Base-by-base conservation (phyloP, 2,329 filamentous ascomycete species). In the Cercospora canescens region DNA sequence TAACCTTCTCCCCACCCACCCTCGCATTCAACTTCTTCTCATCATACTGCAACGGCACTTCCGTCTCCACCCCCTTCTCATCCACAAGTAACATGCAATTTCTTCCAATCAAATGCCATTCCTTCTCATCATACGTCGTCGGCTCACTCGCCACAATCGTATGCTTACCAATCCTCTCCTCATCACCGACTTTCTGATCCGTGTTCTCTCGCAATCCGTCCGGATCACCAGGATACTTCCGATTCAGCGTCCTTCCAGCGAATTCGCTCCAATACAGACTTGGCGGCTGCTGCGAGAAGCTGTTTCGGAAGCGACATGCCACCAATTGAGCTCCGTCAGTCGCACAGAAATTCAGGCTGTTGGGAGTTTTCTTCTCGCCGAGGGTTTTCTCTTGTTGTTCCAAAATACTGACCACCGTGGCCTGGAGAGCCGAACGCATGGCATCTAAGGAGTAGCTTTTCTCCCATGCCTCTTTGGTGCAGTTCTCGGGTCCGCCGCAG, bases 81-180 rank as follows among this genome's bases (percentile, higher is more conserved):
- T 62, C 59, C 35, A 65, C 63, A 6, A 62, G 14, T 18, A 65
- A 50, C 8, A 65, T 62, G 28, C 52, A 76, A 69, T 86, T 85
- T 70, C 78, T 80, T 35, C 76, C 76, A 64, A 85, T 82, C 66
- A 86, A 69, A 63, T 80, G 74, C 84, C 84, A 86, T 39, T 86
- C 83, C 34, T 77, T 75, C 62, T 81, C 76, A 70, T 83, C 81
- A 69, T 82, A 85, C 8, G 84, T 86, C 28, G 79, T 83, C 4
- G 84, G 84, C 74, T 86, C 84, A 68, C 81, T 83, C 14, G 83
- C 82, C 39, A 85, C 77, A 68, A 85, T 85, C 24, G 84, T 80
- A 73, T 86, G 84, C 57, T 78, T 80, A 0, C 83, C 84, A 72
- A 80, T 78, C 60, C 79, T 77, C 2, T 74, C 74, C 9, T 76